Base-by-base conservation (phyloP, 2,329 filamentous ascomycete species). In the Arthrobotrys pseudoclavata region DNA sequence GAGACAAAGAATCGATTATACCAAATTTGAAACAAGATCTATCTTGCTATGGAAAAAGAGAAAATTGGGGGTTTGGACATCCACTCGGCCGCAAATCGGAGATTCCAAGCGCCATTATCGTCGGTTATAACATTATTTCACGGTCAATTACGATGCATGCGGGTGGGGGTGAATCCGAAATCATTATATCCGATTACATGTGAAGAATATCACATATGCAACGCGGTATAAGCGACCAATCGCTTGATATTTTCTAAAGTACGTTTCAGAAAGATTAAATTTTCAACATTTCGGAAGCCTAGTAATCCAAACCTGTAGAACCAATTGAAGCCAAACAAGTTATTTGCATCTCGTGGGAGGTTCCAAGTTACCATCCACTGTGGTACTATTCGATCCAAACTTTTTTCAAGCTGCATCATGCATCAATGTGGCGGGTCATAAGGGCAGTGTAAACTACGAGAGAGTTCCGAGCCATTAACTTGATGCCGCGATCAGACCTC, bases 401-500 rank as follows among this genome's bases (percentile, higher is more conserved):
- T 40, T 40, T 34, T 15, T 45, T 20, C 15, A 45, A n/a, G 6
- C 2, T 20, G 42, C 42, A 45, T 45, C 12, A 20, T 42, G 20
- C 34, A 60, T 42, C 55, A 60, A 7, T 22, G 20, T 24, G 55
- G 18, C 20, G n/a, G 52, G 15, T n/a, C 50, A 53, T 13, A 5
- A 15, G 31, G 50, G 15, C 50, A 53, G 15, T 42, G n/a, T 40
- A 3, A 18, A 40, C 10, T 53, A 12, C 12, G 55, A 34, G 55
- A 34, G 55, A 60, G 55, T 34, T 60, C 55, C 55, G 55, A 26
- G 34, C 34, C 20, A 42, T 26, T 1, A 37, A 40, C 18, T 13
- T 40, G 31, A 57, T n/a, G n/a, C 55, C 13, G 55, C 55, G 55
- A 60, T 60, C 55, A 60, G 55, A 60, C 55, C 55, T 60, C 18